Conservation (phyloP, 352 stramenopile genomes). For the Phytophthora palmivora region DNA sequence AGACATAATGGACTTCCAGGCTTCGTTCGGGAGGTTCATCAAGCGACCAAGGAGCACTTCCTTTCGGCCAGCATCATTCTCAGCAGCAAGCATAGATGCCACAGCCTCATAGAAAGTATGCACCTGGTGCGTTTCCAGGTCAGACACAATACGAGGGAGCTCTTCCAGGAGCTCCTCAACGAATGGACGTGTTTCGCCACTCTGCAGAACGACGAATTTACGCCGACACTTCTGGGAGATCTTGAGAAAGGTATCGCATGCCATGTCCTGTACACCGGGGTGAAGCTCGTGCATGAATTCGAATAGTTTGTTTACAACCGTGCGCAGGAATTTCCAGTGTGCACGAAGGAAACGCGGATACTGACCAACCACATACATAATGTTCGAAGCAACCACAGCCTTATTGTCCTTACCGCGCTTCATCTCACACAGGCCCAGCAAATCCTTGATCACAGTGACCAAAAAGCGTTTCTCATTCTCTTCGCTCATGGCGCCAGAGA, state of each 20-base stretch:
- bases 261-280: conserved; percentile 99
- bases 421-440: conserved; percentile 97
- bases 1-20: conserved; percentile 89
- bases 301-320: conserved; percentile 99
- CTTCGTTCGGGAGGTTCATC: conserved; percentile 96
- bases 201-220: conserved; percentile 98
- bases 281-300: conserved; percentile 99
- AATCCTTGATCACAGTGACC: conserved; percentile 99
- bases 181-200: conserved; percentile 94
- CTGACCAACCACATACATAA: conserved; percentile 99
- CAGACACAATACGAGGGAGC: conserved; percentile 95
- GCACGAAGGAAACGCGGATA: conserved; percentile 99
- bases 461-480: conserved; percentile 99
- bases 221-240: conserved; percentile 98
- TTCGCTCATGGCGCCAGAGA: conserved; percentile 99
- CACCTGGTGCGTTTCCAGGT: conserved; percentile 99
- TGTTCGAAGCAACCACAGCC: conserved; percentile 99
- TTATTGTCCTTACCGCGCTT: conserved; percentile 99
- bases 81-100: conserved; percentile 87
- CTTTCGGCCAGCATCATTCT: conserved; percentile 85
- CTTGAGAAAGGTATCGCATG: conserved; percentile 99
- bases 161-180: conserved; percentile 97
- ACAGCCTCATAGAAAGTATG: conserved; percentile 99
- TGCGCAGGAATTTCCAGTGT: conserved; percentile 99
- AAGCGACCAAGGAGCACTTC: conserved; percentile 92